A percentile compares a stretch with the other conserved stretches of the same genome.
phyloP scores from a whole-genome alignment of 2,329 filamentous ascomycete genomes.

The Aspergillus sp. region DNA sequence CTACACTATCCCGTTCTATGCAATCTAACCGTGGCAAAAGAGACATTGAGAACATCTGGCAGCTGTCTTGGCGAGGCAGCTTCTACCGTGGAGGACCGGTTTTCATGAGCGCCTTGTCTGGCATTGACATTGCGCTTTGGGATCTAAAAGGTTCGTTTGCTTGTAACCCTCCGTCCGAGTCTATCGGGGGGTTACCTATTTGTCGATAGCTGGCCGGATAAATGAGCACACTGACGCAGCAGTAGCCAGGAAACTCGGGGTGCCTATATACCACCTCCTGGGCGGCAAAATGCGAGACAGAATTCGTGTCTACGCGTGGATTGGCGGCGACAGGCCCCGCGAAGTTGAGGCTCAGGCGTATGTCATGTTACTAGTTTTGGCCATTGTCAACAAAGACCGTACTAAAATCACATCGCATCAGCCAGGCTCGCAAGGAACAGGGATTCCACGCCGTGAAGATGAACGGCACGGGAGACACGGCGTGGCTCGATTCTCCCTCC shows the following conservation, averaged over 20 bases:
- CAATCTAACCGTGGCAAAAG: neutral
- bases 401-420: neutral
- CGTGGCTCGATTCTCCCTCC: no score
- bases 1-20: neutral
- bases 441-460: no score
- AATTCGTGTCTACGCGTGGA: neutral
- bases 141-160: neutral
- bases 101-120: neutral
- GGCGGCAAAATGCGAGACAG: neutral
- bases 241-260: neutral
- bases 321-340: neutral
- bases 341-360: neutral
- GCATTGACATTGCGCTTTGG: slow-evolving; percentile 1
- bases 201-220: neutral
- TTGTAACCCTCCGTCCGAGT: no score
- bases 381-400: neutral
- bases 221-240: neutral
- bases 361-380: neutral
- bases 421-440: no score
- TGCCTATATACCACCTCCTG: neutral
- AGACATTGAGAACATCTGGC: neutral
- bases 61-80: neutral
- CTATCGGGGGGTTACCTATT: no score
- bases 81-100: neutral
- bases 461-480: no score